Base-by-base conservation (phyloP, 2,329 filamentous ascomycete species). In the Grosmannia serpens region DNA sequence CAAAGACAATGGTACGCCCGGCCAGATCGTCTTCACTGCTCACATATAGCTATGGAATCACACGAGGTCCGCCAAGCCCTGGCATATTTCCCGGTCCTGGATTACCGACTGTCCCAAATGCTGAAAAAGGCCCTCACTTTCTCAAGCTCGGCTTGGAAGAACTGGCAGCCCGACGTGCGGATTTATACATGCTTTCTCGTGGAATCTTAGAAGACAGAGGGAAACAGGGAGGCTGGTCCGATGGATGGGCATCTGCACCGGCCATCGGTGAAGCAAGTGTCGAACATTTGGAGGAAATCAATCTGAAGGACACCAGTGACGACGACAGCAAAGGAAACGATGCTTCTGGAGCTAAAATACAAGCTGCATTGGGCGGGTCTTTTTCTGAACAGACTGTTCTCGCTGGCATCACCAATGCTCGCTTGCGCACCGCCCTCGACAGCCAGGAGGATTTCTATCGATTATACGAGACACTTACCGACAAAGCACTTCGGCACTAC, bases 401-500 rank as follows among this genome's bases (percentile, higher is more conserved):
- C 0, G 68, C 70, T 13, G 83, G 83, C 4, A 72, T 87, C 50
- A 73, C 77, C 10, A 79, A 80, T 54, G 75, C 78, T 33, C 74
- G 84, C 1, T 73, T 91, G 2, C 77, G 76, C 27, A 78, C 80
- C 2, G 85, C 85, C 0, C 72, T 88, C 1, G 77, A 80, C 61
- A 84, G 80, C 35, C 74, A 76, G 58, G 80, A 82, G 20, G 81
- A 83, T 54, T 91, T 88, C 64, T 85, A 85, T 62, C 75, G 77
- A 8, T 74, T 86, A 0, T 88, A 86, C 65, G 84, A 92, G 67
- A 84, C 83, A 11, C 76, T 96, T n/a, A 96, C 89, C 9, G 87
- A 94, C 65, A 86, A 88, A 62, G 86, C 91, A 3, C 81, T 95
- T 59, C 87, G 88, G 1, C 88, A 96, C 67, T 95, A 89, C 68